A percentile compares a stretch with the other conserved stretches of the same genome.
Evolutionary conservation across 805 yeast species (phyloP).

Genomic region (Soucietia sequanensis): DNA sequence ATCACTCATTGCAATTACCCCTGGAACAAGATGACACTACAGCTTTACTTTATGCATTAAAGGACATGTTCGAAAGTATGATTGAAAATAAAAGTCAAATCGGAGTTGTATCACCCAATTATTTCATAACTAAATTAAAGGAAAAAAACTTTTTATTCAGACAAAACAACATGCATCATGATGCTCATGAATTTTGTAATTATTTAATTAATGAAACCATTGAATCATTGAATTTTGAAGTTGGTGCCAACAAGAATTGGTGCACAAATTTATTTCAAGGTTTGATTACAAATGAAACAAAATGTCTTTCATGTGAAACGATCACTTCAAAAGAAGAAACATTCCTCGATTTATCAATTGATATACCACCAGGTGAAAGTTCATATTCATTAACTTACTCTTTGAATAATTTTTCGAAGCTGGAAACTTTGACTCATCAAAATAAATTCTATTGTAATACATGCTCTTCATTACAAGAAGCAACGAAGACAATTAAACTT

Average conservation of each 20-base stretch:
- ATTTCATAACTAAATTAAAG: constrained; percentile 72
- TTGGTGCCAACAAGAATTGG: constrained; percentile 39
- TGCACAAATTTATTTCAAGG: constrained; percentile 82
- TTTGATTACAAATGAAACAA: constrained; percentile 77
- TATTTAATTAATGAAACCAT: constrained; percentile 69
- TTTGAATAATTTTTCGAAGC: constrained; percentile 75
- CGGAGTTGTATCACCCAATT: constrained; percentile 84
- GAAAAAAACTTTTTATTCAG: constrained; percentile 82
- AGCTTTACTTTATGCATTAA: constrained; percentile 55
- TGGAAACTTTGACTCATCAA: constrained; percentile 79
- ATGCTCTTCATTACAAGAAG: constrained; percentile 90
- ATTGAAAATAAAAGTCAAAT: constrained; percentile 63
- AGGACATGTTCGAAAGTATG: constrained; percentile 84
- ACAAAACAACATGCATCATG: constrained; percentile 90
- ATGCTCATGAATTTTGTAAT: constrained; percentile 95
- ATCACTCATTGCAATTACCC: constrained; percentile 55
- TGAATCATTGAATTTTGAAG: constrained; percentile 53
- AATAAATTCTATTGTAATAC: constrained; percentile 92
- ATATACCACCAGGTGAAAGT: constrained; percentile 62
- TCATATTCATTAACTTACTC: constrained; percentile 71
- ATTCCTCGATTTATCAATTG: constrained; percentile 84
- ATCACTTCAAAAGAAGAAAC: constrained; percentile 79
- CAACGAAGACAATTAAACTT: constrained; percentile 83
- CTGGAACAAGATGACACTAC: constrained; percentile 27
- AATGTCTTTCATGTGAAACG: constrained; percentile 86